Evolutionary conservation across 1,139 yeast genomes (phyloP), one percentile per base, ranked within the genome.

Genomic region (Sugiyamaella castrensis): DNA sequence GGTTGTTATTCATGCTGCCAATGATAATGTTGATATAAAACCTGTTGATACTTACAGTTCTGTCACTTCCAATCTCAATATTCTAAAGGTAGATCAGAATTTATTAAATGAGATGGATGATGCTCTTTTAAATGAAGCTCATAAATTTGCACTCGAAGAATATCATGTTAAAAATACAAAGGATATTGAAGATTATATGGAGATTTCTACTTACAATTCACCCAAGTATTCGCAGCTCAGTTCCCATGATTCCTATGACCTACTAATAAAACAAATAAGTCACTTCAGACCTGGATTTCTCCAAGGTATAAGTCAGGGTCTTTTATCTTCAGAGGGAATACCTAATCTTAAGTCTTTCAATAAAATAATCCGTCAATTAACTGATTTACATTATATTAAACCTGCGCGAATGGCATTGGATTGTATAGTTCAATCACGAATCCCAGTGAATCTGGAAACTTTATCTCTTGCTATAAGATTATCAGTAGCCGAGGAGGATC

Each of bases 351-450:
- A 51, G 13, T 53, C 59, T 2, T 61, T 61, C 40, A 58, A 57
- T 43, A 46, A 54, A 16, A 40, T 61, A 13, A 60, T 61, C 10
- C 43, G 57, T 11, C 58, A 54, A 39, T 53, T 61, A 28, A 49
- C 51, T 3, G 37, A 43, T 15, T 48, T 50, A 32, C 50, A 57
- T n/a, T 52, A 59, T 16, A 46, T 54, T 5, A 56, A 53, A 36
- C 64, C 64, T 7, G 63, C 65, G 1, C 59, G 56, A 38, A 51
- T 58, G 40, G 60, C 57, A 2, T 43, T 60, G 24, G 62, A 61
- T 30, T 57, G 61, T 24, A 46, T 61, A 28, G 35, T 55, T 19
- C 34, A 49, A 16, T 53, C 64, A 2, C 59, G 53, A 13, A 49
- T 59, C 8, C 57, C 57, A 1, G 50, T 61, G 36, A 53, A 49